A percentile compares a stretch with the other conserved stretches of the same genome.
These are phyloP conservation scores for Penicillium samsonianum DNA, from an alignment of 495 filamentous ascomycete species.

Conservation along the genomic window DNA sequence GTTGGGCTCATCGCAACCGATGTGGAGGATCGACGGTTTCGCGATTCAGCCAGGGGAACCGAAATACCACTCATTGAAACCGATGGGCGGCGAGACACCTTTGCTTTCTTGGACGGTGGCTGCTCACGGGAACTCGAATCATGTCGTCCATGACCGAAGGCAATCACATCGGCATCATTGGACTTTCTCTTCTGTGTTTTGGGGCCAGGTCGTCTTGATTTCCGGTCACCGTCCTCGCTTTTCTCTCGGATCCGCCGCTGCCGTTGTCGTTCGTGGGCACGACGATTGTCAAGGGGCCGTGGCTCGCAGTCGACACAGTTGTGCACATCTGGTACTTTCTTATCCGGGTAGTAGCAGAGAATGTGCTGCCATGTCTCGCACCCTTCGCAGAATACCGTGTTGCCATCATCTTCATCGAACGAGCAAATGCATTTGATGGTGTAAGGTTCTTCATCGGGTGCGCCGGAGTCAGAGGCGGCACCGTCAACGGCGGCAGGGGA, in stretches of 20 bases:
- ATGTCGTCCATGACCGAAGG: constrained; percentile 44
- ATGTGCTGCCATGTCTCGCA: constrained; percentile 99
- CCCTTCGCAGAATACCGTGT: constrained; percentile 91
- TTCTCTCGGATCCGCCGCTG: constrained; percentile 63
- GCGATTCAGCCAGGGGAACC: constrained; percentile 43
- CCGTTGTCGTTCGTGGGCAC: constrained; percentile 69
- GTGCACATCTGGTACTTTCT: constrained; percentile 76
- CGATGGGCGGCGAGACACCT: constrained; percentile 71
- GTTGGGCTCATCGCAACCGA: constrained; percentile 54
- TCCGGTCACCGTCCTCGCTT: constrained; percentile 58
- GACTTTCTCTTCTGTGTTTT: constrained; percentile 77
- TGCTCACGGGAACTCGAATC: constrained; percentile 57
- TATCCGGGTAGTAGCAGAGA: constrained; percentile 84
- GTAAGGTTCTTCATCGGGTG: constrained; percentile 77
- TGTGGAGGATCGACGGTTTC: constrained; percentile 55
- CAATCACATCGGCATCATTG: constrained; percentile 50
- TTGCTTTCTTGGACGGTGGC: constrained; percentile 68
- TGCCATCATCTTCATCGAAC: constrained; percentile 91
- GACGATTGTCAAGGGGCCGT: constrained; percentile 65
- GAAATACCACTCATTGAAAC: constrained; percentile 66
- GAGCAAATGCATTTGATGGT: constrained; percentile 98
- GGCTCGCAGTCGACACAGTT: constrained; percentile 86
- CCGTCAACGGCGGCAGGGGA: constrained; percentile 55
- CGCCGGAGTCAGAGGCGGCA: constrained; percentile 54
- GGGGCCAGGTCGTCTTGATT: constrained; percentile 65